Conservation (phyloP, 1,139 yeast genomes). For the Pneumocystis murina region DNA sequence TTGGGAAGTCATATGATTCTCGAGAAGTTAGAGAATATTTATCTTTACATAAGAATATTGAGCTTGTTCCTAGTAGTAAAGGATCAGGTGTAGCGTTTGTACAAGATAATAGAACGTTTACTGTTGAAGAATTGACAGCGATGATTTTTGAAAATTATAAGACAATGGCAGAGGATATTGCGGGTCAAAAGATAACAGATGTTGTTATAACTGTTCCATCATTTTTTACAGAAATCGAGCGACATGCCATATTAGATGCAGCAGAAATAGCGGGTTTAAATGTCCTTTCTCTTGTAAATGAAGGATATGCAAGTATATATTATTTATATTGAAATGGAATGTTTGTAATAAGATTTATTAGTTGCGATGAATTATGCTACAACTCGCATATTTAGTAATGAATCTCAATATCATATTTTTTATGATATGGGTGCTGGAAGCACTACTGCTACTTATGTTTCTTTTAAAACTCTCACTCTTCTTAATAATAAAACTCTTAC, state of each 20-base stretch:
- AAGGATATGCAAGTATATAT: constrained; percentile 37
- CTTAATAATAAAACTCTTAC: constrained; percentile 13
- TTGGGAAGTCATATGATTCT: constrained; percentile 45
- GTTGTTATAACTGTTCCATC: constrained; percentile 68
- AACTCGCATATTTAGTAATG: constrained; percentile 30
- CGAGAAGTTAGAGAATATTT: constrained; percentile 32
- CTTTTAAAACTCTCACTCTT: constrained; percentile 33
- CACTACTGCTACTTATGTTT: constrained; percentile 69
- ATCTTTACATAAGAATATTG: constrained; percentile 46
- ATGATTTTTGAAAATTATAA: constrained; percentile 63
- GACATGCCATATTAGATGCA: constrained; percentile 60
- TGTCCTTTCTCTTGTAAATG: constrained; percentile 60
- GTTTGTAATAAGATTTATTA: constrained; percentile 22
- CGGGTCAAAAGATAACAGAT: constrained; percentile 41
- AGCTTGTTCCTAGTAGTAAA: constrained; percentile 33
- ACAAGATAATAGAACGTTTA: constrained; percentile 34
- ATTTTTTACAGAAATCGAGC: constrained; percentile 46
- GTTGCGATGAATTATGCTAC: constrained; percentile 62
- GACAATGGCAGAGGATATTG: constrained; percentile 42
- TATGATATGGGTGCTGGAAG: constrained; percentile 93
- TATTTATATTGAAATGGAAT: constrained; percentile 18
- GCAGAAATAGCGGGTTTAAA: constrained; percentile 56
- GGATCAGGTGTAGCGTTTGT: constrained; percentile 45
- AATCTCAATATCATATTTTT: constrained; percentile 48
- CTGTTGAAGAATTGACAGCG: constrained; percentile 70